These are phyloP conservation scores for Favolaschia claudopus DNA, from an alignment of 768 basidiomycete species.

Conservation along the genomic window DNA sequence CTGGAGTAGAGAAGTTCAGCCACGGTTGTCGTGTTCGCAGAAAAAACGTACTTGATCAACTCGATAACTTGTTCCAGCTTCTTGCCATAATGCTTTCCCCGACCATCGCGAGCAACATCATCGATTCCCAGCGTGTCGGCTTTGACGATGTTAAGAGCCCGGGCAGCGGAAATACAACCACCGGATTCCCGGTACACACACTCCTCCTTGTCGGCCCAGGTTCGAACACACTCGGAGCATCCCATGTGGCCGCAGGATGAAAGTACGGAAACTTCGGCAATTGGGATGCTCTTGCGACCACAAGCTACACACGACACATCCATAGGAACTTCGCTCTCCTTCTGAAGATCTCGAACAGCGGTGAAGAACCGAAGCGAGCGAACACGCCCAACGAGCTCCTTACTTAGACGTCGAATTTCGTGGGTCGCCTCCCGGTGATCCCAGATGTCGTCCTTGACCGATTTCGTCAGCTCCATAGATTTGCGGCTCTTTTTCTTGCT, in stretches of 20 bases:
- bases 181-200: slow-evolving; percentile 79
- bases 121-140: slow-evolving; percentile 83
- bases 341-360: slow-evolving; percentile 88
- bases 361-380: slow-evolving; percentile 93
- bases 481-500: slow-evolving; percentile 62
- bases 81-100: slow-evolving; percentile 80
- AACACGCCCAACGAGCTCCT: slow-evolving; percentile 89
- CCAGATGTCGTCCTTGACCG: slow-evolving; percentile 72
- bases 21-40: not conserved
- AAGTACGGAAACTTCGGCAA: slow-evolving; percentile 79
- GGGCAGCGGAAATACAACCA: slow-evolving; percentile 80
- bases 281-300: slow-evolving; percentile 58
- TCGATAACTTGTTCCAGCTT: slow-evolving; percentile 82
- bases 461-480: slow-evolving; percentile 62
- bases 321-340: slow-evolving; percentile 67
- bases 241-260: slow-evolving; percentile 95
- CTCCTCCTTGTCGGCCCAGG: slow-evolving; percentile 77
- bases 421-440: slow-evolving; percentile 88
- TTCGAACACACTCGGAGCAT: slow-evolving; percentile 75
- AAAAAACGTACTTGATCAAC: slow-evolving; percentile 69
- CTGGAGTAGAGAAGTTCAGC: slow-evolving; percentile 43
- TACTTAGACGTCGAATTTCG: slow-evolving; percentile 81
- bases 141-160: slow-evolving; percentile 83
- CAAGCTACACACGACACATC: slow-evolving; percentile 71
- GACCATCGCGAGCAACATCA: slow-evolving; percentile 74